Base-by-base conservation (phyloP, 345 rosid species). In the Lepidium aucheri region DNA sequence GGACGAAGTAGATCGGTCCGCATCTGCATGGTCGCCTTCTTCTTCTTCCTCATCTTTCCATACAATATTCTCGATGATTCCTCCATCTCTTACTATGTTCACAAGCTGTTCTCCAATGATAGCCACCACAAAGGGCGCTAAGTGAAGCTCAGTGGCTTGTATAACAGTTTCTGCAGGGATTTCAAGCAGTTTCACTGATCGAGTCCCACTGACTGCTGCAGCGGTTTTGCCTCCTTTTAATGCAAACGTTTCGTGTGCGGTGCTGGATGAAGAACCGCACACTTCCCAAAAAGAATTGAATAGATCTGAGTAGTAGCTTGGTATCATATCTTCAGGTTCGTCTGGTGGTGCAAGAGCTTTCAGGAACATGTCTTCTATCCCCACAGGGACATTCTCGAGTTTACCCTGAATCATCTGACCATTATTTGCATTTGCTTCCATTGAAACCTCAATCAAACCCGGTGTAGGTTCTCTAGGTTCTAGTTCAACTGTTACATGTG, bases 291-390 rank as follows among this genome's bases (percentile, higher is more conserved):
- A 81, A 45, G 95, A 86, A 62, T 77, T 72, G 70, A 90, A 93
- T 72, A 93, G 68, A 53, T 79, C 75, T 0, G 85, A 75, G 77
- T 79, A 84, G 78, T 90, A 90, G 50, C 43, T 68, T 33, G 90
- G 79, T 32, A 80, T 50, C 13, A 72, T 69, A 46, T 84, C 82
- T 73, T 80, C 82, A 10, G 64, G 73, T n/a, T 84, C 69, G 32
- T 82, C 88, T 4, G 78, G 35, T 9, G 98, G 96, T 51, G 72
- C 67, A 71, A 86, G 81, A 50, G 96, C 86, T 74, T 85, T 88
- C 10, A 83, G 87, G 83, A 93, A 93, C 96, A 93, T 83, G 79
- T 93, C 98, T 78, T 90, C 97, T 60, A 93, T 90, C 40, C 97
- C 97, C 22, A 88, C 81, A 1, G 82, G 79, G 53, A 90, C 81